A percentile compares a stretch with the other conserved stretches of the same genome.
phyloP scores from a whole-genome alignment of 805 yeast genomes.

The Isabelozyma rhagii region DNA sequence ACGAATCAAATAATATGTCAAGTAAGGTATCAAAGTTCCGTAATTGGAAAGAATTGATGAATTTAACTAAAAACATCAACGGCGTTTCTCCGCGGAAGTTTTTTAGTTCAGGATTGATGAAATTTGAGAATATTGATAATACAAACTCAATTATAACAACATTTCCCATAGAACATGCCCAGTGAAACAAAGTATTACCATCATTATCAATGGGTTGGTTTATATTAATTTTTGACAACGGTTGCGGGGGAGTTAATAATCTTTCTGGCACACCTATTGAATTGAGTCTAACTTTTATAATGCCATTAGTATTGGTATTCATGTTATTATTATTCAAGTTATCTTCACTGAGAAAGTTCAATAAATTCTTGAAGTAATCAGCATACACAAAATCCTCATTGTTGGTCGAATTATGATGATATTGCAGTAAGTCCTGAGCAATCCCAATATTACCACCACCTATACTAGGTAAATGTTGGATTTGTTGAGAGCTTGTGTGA shows the following conservation, averaged over 20 bases:
- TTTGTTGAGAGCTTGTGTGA: background rate
- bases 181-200: constrained; percentile 91
- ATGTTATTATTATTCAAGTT: constrained; percentile 12
- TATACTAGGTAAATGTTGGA: constrained; percentile 21
- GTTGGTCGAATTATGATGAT: constrained; percentile 27
- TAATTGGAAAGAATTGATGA: constrained; percentile 36
- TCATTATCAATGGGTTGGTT: constrained; percentile 90
- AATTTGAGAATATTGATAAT: constrained; percentile 57
- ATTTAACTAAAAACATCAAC: constrained; percentile 45
- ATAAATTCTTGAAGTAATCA: constrained; percentile 42
- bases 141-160: constrained; percentile 62
- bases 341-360: constrained; percentile 54
- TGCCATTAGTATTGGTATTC: constrained; percentile 15
- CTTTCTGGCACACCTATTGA: constrained; percentile 28
- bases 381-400: constrained; percentile 23
- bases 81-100: constrained; percentile 89
- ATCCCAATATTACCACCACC: constrained; percentile 13
- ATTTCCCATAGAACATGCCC: constrained; percentile 93
- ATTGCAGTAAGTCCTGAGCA: constrained; percentile 33
- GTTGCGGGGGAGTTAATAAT: constrained; percentile 54
- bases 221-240: constrained; percentile 53
- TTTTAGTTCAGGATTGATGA: constrained; percentile 67
- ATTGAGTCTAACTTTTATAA: background rate
- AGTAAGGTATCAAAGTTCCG: constrained; percentile 35
- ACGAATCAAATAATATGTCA: constrained; percentile 33